phyloP scores from a whole-genome alignment of 306 rosid species.

The Benincasa hispida region DNA sequence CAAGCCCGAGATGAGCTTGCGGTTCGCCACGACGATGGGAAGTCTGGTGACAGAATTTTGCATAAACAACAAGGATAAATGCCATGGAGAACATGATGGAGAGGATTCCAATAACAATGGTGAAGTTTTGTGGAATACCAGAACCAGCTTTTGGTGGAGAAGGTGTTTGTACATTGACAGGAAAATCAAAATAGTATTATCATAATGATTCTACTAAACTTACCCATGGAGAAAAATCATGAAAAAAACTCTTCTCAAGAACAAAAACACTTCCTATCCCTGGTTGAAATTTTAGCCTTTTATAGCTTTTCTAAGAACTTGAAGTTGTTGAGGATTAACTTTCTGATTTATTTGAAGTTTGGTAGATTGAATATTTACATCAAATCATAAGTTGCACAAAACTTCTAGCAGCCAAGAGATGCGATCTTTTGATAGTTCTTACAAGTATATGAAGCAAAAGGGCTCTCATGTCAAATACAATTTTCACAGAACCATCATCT shows the following conservation, averaged over 20 bases:
- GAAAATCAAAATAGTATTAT: not conserved
- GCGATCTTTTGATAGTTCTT: not conserved
- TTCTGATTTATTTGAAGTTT: not conserved
- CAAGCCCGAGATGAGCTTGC: not conserved
- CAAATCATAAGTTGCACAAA: not conserved
- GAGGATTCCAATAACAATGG: conserved; percentile 46
- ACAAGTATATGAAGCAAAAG: not conserved
- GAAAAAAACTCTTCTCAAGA: not conserved
- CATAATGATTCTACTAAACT: not conserved
- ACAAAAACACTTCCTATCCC: not conserved
- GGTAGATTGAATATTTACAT: not conserved
- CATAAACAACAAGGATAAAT: conserved; percentile 41
- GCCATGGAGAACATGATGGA: conserved; percentile 38
- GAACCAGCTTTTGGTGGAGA: not conserved
- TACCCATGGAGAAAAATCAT: not conserved
- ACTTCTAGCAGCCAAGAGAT: not conserved
- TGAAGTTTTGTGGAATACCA: conserved; percentile 22
- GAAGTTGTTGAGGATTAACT: not conserved
- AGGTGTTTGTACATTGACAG: not conserved
- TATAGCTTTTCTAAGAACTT: not conserved
- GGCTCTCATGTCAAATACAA: not conserved
- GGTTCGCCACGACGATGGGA: conserved; percentile 4
- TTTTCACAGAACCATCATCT: not conserved
- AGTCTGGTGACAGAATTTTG: conserved; percentile 34
- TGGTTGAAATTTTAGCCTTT: not conserved